phyloP scores from a whole-genome alignment of 768 basidiomycete genomes.

The Leccinellum rugosiceps region DNA sequence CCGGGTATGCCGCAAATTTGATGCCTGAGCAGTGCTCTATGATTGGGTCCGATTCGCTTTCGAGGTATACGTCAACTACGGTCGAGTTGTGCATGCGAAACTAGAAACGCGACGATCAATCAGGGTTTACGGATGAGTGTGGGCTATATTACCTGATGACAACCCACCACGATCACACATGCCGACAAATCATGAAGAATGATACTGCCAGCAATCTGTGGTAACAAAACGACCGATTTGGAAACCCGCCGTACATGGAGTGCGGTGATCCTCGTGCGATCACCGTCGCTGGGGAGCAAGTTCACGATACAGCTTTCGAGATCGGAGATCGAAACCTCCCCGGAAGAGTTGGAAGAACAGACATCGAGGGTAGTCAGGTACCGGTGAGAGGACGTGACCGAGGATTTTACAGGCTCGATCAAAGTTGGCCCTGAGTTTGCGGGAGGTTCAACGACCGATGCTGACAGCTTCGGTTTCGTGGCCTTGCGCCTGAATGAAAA shows the following conservation, averaged over 20 bases:
- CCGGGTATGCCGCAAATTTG: constrained; percentile 64
- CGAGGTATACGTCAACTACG: constrained; percentile 61
- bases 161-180: constrained; percentile 67
- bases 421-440: neutral
- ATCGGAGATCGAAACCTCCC: constrained; percentile 60
- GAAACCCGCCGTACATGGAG: constrained; percentile 49
- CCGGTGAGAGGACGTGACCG: constrained; percentile 44
- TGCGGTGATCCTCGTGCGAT: constrained; percentile 10
- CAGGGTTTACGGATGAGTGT: neutral
- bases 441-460: neutral
- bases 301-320: constrained; percentile 71
- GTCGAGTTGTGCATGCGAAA: constrained; percentile 84
- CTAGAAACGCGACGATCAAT: constrained; percentile 36
- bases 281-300: constrained; percentile 37
- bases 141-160: constrained; percentile 65
- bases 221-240: constrained; percentile 63
- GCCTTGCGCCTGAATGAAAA: constrained; percentile 64
- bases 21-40: constrained; percentile 72
- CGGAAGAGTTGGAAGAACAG: constrained; percentile 37
- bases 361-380: constrained; percentile 40
- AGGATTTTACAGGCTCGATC: constrained; percentile 33
- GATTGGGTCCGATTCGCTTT: constrained; percentile 67
- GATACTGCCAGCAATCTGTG: constrained; percentile 65
- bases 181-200: constrained; percentile 60
- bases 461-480: constrained; percentile 18